Base-by-base conservation (phyloP, 2,329 filamentous ascomycete genomes). In the Pezicula radicicola region DNA sequence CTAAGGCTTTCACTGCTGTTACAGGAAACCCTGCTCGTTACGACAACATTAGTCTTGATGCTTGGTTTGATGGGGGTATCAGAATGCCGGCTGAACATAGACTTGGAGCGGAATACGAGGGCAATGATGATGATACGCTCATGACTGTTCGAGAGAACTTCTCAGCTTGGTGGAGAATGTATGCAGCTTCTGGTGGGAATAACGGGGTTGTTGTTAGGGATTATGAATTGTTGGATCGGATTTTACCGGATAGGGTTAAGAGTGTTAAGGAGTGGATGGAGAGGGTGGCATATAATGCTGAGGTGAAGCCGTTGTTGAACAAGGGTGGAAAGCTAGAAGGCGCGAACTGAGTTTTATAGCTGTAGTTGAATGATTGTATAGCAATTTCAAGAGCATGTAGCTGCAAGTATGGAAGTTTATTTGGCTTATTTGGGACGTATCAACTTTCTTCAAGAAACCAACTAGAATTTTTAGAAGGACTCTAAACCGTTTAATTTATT, bases 261-360 rank as follows among this genome's bases (percentile, higher is more conserved):
- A 55, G 46, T 16, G 53, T 60, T 9, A 48, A 48, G 15, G 59
- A 61, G 44, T 62, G 60, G 60, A 62, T 60, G 56, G 13, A 28
- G 28, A 30, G 7, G 28, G 28, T 30, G 28, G 10, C 3, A 6
- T 30, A 30, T 30, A 6, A 30, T 30, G 28, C 28, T 30, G 28
- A 30, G 28, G 28, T 30, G 8, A 30, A 12, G 28, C 28, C 28
- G 28, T 30, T 30, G 28, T 9, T 30, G 7, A 30, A 30, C 10
- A 30, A 9, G 4, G 28, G 28, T 30, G 28, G 28, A 12, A 30
- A 30, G 10, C 10, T 30, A 6, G 4, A 9, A 8, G n/a, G 28
- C 7, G 7, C 7, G 28, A 30, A 9, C 10, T 30, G 28, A 30
- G 28, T 8, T 3, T 30, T 30, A 9, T 12, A 30, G 7, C 7